Percentiles rank a stretch among this genome's conserved stretches.
These are phyloP conservation scores for Zygosaccharomyces lentus DNA, from an alignment of 805 yeast species.

Conservation along the genomic window DNA sequence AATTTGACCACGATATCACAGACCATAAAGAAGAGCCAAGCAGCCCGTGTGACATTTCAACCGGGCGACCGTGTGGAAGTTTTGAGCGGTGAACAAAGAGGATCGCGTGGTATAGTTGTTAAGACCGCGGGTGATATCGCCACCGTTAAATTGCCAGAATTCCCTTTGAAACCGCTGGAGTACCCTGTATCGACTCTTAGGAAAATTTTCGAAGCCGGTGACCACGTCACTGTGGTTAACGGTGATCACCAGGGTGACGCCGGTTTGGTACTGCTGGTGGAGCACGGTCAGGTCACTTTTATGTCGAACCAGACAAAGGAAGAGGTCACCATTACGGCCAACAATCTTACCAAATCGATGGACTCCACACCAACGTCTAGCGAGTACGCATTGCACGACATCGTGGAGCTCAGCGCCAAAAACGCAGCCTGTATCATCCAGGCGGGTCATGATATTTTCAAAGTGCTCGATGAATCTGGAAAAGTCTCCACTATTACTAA, in stretches of 20 bases:
- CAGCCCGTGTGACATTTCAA: conserved; percentile 61
- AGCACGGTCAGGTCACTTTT: conserved; percentile 81
- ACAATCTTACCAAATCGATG: conserved; percentile 85
- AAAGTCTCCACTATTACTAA: conserved; percentile 68
- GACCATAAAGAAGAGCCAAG: conserved; percentile 63
- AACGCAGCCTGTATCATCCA: conserved; percentile 84
- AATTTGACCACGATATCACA: conserved; percentile 85
- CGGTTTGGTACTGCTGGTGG: conserved; percentile 82
- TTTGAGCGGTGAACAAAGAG: conserved; percentile 88
- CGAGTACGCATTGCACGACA: conserved; percentile 79
- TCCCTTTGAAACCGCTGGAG: conserved; percentile 55
- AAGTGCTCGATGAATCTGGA: conserved; percentile 79
- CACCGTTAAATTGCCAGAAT: conserved; percentile 46
- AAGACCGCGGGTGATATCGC: conserved; percentile 59
- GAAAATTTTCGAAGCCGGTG: conserved; percentile 85
- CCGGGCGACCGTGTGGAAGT: conserved; percentile 94
- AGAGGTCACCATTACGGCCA: conserved; percentile 90
- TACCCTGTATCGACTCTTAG: conserved; percentile 79
- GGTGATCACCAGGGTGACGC: conserved; percentile 93
- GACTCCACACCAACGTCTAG: conserved; percentile 76
- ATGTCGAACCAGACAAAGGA: conserved; percentile 83
- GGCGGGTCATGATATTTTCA: conserved; percentile 83
- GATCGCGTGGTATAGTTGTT: conserved; percentile 76
- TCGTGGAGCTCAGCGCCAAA: conserved; percentile 82
- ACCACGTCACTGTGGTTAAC: conserved; percentile 85